Evolutionary conservation across 306 rosid species (phyloP).

Genomic region (Fragaria nilgerrensis): DNA sequence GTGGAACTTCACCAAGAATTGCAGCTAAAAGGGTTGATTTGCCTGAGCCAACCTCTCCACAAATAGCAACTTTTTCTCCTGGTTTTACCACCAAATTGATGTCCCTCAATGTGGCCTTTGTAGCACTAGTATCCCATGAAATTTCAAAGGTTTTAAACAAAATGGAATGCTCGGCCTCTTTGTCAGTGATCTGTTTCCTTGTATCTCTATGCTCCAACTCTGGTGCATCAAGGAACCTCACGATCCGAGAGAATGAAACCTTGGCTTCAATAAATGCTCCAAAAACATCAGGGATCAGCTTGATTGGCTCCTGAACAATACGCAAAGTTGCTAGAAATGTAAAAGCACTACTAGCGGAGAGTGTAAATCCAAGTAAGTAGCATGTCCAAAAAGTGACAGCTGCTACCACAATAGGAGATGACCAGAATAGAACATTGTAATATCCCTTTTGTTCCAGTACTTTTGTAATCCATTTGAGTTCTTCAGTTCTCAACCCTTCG

Average conservation of each 20-base stretch:
- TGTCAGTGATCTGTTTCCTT: not conserved
- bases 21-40: slow-evolving; percentile 39
- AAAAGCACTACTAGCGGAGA: slow-evolving; percentile 23
- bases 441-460: slow-evolving; percentile 23
- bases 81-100: slow-evolving; percentile 20
- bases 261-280: slow-evolving; percentile 36
- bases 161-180: slow-evolving; percentile 19
- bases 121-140: slow-evolving; percentile 28
- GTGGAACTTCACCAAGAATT: slow-evolving; percentile 34
- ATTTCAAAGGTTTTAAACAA: slow-evolving; percentile 13
- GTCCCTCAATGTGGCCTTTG: slow-evolving; percentile 21
- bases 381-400: slow-evolving; percentile 35
- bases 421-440: slow-evolving; percentile 26
- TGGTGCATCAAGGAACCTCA: slow-evolving; percentile 32
- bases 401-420: slow-evolving; percentile 28
- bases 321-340: slow-evolving; percentile 33
- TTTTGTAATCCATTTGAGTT: slow-evolving; percentile 14
- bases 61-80: slow-evolving; percentile 35
- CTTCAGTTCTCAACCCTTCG: slow-evolving; percentile 27
- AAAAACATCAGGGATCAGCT: slow-evolving; percentile 27
- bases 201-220: slow-evolving; percentile 18
- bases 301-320: slow-evolving; percentile 34
- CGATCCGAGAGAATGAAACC: slow-evolving; percentile 27
- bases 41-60: slow-evolving; percentile 39
- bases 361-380: slow-evolving; percentile 26